Evolutionary conservation across 192 early-diverging fungal genomes (phyloP).

Genomic region (Linnemannia exigua): DNA sequence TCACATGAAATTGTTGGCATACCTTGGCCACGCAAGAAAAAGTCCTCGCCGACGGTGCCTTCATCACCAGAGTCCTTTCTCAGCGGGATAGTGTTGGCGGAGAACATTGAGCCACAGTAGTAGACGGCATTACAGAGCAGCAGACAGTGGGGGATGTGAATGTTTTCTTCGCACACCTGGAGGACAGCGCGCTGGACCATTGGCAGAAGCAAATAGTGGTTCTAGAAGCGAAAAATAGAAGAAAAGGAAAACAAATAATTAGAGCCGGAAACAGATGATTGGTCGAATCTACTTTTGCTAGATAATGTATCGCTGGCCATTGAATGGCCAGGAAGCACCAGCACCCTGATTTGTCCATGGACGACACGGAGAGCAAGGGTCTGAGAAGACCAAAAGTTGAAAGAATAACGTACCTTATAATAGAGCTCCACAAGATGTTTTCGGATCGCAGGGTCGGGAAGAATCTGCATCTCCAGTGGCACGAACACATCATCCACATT

Average conservation of each 20-base stretch:
- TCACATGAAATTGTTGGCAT: neutral
- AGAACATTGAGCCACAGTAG: constrained; percentile 35
- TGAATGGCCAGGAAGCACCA: neutral
- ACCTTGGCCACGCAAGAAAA: constrained; percentile 50
- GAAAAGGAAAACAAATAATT: neutral
- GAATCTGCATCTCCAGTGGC: constrained; percentile 16
- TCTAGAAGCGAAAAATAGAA: constrained; percentile 13
- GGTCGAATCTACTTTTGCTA: neutral
- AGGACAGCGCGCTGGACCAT: constrained; percentile 53
- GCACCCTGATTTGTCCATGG: neutral
- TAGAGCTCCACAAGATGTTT: constrained; percentile 19
- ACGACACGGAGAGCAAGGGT: neutral
- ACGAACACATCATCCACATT: neutral
- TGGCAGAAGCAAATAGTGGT: constrained; percentile 35
- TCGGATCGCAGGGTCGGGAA: constrained; percentile 16
- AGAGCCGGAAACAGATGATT: neutral
- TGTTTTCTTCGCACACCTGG: constrained; percentile 49
- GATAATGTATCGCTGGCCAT: neutral
- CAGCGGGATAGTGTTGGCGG: constrained; percentile 22
- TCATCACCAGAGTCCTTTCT: constrained; percentile 44
- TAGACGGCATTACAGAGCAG: constrained; percentile 54
- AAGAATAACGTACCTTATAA: constrained; percentile 8
- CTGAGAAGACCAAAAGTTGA: too few relatives aligned
- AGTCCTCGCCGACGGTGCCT: constrained; percentile 50
- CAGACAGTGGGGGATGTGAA: constrained; percentile 49